Evolutionary conservation across 495 filamentous ascomycete genomes (phyloP).

Genomic region (Penicillium silybi): DNA sequence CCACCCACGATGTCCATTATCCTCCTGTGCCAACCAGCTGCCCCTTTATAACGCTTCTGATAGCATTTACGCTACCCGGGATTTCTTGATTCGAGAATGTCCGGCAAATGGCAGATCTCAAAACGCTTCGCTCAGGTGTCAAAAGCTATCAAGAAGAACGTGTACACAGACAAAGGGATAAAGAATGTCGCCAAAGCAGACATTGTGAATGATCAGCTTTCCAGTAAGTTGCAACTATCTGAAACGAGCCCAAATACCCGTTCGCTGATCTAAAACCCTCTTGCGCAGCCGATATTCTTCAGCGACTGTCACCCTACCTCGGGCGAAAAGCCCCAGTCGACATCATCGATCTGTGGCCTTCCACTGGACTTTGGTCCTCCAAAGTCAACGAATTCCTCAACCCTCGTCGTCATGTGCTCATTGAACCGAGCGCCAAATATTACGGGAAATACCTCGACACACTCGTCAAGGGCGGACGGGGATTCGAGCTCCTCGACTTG

Average conservation of each 20-base stretch:
- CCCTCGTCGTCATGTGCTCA: conserved; percentile 74
- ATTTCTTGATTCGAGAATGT: not conserved
- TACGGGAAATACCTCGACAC: conserved; percentile 59
- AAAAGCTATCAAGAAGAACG: conserved; percentile 6
- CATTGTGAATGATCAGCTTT: conserved; percentile 56
- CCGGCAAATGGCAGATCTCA: not conserved
- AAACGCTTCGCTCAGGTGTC: conserved; percentile 18
- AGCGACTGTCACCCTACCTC: conserved; percentile 57
- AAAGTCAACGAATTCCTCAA: conserved; percentile 69
- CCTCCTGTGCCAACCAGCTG: not conserved
- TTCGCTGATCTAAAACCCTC: not conserved
- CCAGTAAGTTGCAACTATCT: conserved; percentile 44
- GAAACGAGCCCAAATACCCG: not conserved
- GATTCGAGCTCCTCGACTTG: conserved; percentile 46
- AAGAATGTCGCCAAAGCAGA: conserved; percentile 17
- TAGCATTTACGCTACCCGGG: not conserved
- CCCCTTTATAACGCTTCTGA: not conserved
- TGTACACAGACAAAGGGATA: conserved; percentile 1
- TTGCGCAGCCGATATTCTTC: conserved; percentile 44
- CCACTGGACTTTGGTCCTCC: conserved; percentile 66
- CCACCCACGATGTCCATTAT: not conserved
- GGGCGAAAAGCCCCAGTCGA: conserved; percentile 63
- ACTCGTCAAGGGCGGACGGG: conserved; percentile 54
- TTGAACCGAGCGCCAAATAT: conserved; percentile 57
- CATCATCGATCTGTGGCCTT: conserved; percentile 82